Conservation (phyloP, 2,329 filamentous ascomycete species). For the Aspergillus sp. region DNA sequence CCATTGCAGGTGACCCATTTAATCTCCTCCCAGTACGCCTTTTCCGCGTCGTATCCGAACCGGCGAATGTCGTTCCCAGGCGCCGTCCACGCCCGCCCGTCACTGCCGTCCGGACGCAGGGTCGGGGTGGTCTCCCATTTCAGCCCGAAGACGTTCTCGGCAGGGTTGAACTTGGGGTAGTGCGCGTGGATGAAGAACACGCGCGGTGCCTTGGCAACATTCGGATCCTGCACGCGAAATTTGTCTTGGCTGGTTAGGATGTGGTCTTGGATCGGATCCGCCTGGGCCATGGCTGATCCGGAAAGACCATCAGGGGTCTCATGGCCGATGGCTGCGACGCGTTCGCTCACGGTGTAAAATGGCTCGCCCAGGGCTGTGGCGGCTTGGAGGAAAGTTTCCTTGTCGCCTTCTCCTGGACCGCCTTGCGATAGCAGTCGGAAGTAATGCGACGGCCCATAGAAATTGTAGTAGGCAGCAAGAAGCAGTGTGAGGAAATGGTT, state of each 20-base stretch:
- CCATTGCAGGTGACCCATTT: slow-evolving; percentile 33
- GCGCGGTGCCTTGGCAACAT: slow-evolving; percentile 23
- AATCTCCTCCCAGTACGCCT: slow-evolving; percentile 34
- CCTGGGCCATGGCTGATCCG: slow-evolving; percentile 32
- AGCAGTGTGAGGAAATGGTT: slow-evolving; percentile 27
- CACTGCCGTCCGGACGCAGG: slow-evolving; percentile 26
- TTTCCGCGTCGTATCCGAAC: slow-evolving; percentile 35
- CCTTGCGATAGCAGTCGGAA: slow-evolving; percentile 34
- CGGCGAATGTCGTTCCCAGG: slow-evolving; percentile 25
- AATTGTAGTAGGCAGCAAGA: slow-evolving; percentile 32
- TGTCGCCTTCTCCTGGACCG: slow-evolving; percentile 31
- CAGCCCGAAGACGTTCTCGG: slow-evolving; percentile 30
- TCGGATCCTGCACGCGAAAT: slow-evolving; percentile 26
- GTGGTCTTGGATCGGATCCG: slow-evolving; percentile 32
- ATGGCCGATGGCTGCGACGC: slow-evolving; percentile 29
- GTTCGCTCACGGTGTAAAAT: slow-evolving; percentile 31
- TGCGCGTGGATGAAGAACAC: slow-evolving; percentile 36
- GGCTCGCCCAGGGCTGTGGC: slow-evolving; percentile 25
- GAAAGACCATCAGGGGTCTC: slow-evolving; percentile 18
- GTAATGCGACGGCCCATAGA: slow-evolving; percentile 29
- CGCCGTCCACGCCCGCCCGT: slow-evolving; percentile 30
- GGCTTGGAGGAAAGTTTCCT: slow-evolving; percentile 32
- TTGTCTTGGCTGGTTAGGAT: slow-evolving; percentile 23
- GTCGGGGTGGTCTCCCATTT: slow-evolving; percentile 32
- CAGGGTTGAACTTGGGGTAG: slow-evolving; percentile 36